Evolutionary conservation across 163 green algal species (phyloP), one percentile per base, ranked within the genome.

Genomic region (Coccomyxa subellipsoidea): DNA sequence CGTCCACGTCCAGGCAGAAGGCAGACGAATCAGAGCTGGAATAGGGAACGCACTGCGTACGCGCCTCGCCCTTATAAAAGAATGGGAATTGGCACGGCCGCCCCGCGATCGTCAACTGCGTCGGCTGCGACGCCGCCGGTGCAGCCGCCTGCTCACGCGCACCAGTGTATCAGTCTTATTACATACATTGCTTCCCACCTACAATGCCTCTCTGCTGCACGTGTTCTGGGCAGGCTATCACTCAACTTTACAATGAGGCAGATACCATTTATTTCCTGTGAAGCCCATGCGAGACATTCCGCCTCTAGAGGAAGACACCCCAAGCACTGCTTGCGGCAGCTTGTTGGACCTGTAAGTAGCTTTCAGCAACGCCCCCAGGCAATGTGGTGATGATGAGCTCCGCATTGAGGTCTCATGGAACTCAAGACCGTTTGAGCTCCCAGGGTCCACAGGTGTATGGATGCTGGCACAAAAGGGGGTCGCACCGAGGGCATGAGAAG

Each of bases 1-100:
- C 70, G 32, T 77, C 70, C 18, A 39, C 32, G 21, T 77, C 70
- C 70, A 77, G 31, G 70, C 70, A 77, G 34, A 47, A 77, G 32
- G 70, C 23, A 8, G 32, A 38, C 10, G 70, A 40, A 9, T 77
- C 32, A 0, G 32, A n/a, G 32, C 27, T 40, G 34, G 32, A 47
- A 10, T 47, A 38, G 31, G 32, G 32, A 8, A 77, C 70, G 70
- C 70, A 77, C 70, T 38, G 18, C 12, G 32, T 77, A 8, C 32
- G 70, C 70, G 70, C 70, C 27, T n/a, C 70, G 70, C 70, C 70
- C 10, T 31, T n/a, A 32, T 47, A 77, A 32, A 47, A 77, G 25
- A 77, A 77, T 8, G 70, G 70, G 32, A 77, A 40, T 31, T 77
- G 70, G 70, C 70, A 77, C 32, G 70, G 32, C 32, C 32, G 32